A percentile compares a stretch with the other conserved stretches of the same genome.
These are phyloP conservation scores for Calocera viscosa DNA, from an alignment of 768 basidiomycete genomes.

Conservation along the genomic window DNA sequence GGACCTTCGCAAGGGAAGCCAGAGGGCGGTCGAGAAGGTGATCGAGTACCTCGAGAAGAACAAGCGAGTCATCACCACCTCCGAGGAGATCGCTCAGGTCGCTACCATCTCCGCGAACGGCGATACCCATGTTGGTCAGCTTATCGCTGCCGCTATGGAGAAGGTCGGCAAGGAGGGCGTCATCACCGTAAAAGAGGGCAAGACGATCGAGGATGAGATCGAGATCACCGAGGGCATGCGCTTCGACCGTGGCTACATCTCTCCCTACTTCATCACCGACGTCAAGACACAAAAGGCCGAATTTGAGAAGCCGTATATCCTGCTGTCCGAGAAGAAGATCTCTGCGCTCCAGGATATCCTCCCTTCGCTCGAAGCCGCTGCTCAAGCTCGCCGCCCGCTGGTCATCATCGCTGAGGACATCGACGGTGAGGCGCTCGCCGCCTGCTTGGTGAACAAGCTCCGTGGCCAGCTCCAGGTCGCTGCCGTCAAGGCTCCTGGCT, in stretches of 20 bases:
- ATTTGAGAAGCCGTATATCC: conserved; percentile 89
- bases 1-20: conserved; percentile 97
- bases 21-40: conserved; percentile 91
- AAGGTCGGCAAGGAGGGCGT: conserved; percentile 99
- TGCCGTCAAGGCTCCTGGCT: conserved; percentile 94
- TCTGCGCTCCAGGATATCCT: conserved; percentile 88
- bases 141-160: conserved; percentile 98
- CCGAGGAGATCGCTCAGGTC: conserved; percentile 95
- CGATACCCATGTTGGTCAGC: conserved; percentile 78
- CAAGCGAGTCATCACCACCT: conserved; percentile 90
- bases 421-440: conserved; percentile 94
- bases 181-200: conserved; percentile 98
- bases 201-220: conserved; percentile 96
- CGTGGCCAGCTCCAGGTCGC: conserved; percentile 90
- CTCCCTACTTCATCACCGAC: conserved; percentile 96
- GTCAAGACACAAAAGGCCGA: conserved; percentile 93
- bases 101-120: conserved; percentile 80
- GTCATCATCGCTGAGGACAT: conserved; percentile 96
- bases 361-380: conserved; percentile 70
- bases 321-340: conserved; percentile 97
- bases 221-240: conserved; percentile 99
- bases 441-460: conserved; percentile 98
- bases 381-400: conserved; percentile 66
- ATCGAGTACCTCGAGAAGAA: conserved; percentile 79
- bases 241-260: conserved; percentile 97